A percentile compares a stretch with the other conserved stretches of the same genome.
Evolutionary conservation across 306 rosid species (phyloP).

Genomic region (Vigna nakashimae): DNA sequence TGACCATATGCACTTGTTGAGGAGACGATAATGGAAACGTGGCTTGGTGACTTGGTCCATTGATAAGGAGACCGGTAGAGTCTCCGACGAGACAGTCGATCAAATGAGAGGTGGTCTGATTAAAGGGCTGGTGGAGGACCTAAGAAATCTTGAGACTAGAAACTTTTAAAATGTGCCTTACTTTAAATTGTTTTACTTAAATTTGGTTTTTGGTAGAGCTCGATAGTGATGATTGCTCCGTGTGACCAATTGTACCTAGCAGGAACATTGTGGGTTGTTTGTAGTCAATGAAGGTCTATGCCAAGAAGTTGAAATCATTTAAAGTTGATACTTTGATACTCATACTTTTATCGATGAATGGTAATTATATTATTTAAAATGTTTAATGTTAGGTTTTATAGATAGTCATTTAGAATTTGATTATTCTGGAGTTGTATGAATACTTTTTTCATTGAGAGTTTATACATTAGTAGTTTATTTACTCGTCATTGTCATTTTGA

Average conservation of each 20-base stretch:
- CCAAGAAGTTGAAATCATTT: conserved; percentile 5
- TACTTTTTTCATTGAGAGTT: background rate
- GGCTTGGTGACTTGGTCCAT: conserved; percentile 25
- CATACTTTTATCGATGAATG: background rate
- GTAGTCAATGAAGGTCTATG: conserved; percentile 14
- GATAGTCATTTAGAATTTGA: background rate
- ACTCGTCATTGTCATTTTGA: background rate
- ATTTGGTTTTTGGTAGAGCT: background rate
- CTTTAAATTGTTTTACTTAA: conserved; percentile 8
- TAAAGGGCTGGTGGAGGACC: conserved; percentile 14
- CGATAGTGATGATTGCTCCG: background rate
- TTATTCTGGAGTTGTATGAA: conserved; percentile 3
- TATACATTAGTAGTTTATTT: background rate
- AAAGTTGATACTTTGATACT: conserved; percentile 9
- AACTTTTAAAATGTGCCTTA: background rate
- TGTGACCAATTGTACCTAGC: conserved; percentile 2
- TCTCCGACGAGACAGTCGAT: conserved; percentile 12
- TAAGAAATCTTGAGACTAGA: background rate
- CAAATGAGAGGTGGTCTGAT: background rate
- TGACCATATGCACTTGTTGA: conserved; percentile 1
- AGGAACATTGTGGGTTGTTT: conserved; percentile 16
- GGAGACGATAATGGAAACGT: conserved; percentile 16
- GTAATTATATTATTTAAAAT: background rate
- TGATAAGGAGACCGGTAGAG: background rate
- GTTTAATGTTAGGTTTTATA: conserved; percentile 15